Evolutionary conservation across 805 yeast species (phyloP), one percentile per base, ranked within the genome.

Genomic region (Candida multigemmis): DNA sequence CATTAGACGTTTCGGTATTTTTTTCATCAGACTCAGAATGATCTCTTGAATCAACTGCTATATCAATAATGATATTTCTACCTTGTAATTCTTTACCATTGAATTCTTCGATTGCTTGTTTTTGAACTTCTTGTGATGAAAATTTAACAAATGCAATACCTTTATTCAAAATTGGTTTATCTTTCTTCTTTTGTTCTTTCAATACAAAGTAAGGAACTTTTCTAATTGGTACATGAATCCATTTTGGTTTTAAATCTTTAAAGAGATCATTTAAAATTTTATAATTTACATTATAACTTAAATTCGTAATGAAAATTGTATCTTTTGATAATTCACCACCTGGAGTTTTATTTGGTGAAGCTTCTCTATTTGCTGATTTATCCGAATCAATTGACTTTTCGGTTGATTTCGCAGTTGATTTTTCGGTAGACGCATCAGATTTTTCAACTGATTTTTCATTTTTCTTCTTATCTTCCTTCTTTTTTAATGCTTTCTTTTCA

Each of bases 81-180:
- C 80, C 94, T 34, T 72, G 71, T 40, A 79, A 56, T 27, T 64
- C 68, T 43, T 64, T 65, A 28, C 85, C 93, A 37, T 79, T 68
- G 51, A 76, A 75, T 43, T 73, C 71, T 19, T 65, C 73, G 34
- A 83, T 71, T n/a, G 94, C 95, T 47, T 63, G 58, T 43, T 68
- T 55, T 44, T 84, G 94, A 23, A 65, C 64, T 26, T 70, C 80
- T 38, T 75, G 72, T 32, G 65, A 56, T 26, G 71, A 62, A 38
- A 77, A 74, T 37, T 68, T 69, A 36, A 75, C 71, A 45, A 78
- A 72, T 4, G 79, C 82, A 49, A 71, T 72, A 22, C 86, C 86
- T 44, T 70, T 71, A 42, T 71, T 72, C 42, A 56, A 65, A 30
- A 71, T 54, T 12, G 34, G 53, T 54, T 34, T 65, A 25, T 71